Conservation (phyloP, 164 flowering plant species). For the Santalum album region DNA sequence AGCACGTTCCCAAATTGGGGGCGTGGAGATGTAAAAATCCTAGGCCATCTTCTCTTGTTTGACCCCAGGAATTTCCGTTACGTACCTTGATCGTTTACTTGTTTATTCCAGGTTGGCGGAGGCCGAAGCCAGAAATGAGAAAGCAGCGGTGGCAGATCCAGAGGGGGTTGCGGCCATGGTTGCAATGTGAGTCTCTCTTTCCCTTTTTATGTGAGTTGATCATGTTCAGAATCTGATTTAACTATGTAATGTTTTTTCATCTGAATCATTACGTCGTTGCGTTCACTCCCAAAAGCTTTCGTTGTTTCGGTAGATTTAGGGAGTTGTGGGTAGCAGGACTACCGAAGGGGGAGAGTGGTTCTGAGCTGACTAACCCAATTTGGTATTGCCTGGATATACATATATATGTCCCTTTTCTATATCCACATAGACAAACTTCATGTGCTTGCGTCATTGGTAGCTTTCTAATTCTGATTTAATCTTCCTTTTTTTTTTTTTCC, state of each 20-base stretch:
- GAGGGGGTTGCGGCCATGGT: slow-evolving; percentile 56
- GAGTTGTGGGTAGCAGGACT: neutral
- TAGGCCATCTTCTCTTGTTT: too few relatives aligned
- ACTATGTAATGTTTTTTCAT: too few relatives aligned
- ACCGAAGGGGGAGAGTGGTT: neutral
- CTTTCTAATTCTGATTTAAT: too few relatives aligned
- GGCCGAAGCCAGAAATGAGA: slow-evolving; percentile 25
- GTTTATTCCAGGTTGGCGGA: slow-evolving; percentile 26
- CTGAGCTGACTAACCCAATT: slow-evolving; percentile 1
- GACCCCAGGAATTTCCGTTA: neutral
- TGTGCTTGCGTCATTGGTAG: too few relatives aligned
- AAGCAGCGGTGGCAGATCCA: slow-evolving; percentile 66
- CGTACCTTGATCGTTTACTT: slow-evolving; percentile 4
- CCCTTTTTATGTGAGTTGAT: neutral
- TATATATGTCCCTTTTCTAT: neutral
- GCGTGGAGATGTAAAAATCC: too few relatives aligned
- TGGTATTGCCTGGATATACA: neutral
- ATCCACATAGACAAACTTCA: too few relatives aligned
- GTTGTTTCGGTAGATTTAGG: too few relatives aligned
- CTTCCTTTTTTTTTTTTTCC: too few relatives aligned
- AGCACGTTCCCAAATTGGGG: too few relatives aligned
- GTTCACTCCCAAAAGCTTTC: too few relatives aligned
- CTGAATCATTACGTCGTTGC: too few relatives aligned
- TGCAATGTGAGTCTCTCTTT: slow-evolving; percentile 34
- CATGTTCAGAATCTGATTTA: neutral